A percentile compares a stretch with the other conserved stretches of the same genome.
phyloP scores from a whole-genome alignment of 345 rosid genomes.

The Odontarrhena argentea region DNA sequence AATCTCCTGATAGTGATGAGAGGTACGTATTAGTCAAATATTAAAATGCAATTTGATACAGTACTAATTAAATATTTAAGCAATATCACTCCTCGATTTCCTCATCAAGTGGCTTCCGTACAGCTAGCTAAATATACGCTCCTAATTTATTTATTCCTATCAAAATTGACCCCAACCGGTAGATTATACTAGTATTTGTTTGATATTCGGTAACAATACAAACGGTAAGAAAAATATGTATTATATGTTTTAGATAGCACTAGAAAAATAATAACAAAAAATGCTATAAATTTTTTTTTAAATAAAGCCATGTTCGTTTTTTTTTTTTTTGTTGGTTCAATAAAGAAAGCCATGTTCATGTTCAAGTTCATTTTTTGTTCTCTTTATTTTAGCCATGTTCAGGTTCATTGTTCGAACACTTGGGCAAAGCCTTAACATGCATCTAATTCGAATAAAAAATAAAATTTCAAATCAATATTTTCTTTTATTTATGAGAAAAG shows the following conservation, averaged over 20 bases:
- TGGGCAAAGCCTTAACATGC: slow-evolving; percentile 33
- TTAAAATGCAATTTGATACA: slow-evolving; percentile 1
- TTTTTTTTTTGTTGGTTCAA: too few relatives aligned
- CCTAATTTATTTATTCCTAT: slow-evolving; percentile 6
- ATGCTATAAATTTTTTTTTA: too few relatives aligned
- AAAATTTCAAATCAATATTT: neutral
- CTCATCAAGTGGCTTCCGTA: slow-evolving; percentile 44
- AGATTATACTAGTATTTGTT: neutral
- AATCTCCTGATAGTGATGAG: slow-evolving; percentile 33
- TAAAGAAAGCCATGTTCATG: slow-evolving; percentile 36
- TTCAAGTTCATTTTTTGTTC: slow-evolving; percentile 5
- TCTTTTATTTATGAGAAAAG: neutral
- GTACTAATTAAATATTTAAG: slow-evolving; percentile 4
- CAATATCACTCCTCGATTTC: slow-evolving; percentile 34
- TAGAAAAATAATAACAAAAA: neutral
- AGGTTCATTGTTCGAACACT: slow-evolving; percentile 40
- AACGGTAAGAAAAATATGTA: neutral
- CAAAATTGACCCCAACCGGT: slow-evolving; percentile 18
- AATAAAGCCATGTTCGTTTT: too few relatives aligned
- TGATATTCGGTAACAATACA: neutral
- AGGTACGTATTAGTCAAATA: slow-evolving; percentile 25
- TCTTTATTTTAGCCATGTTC: slow-evolving; percentile 23
- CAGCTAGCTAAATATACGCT: slow-evolving; percentile 32
- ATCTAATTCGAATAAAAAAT: slow-evolving; percentile 10
- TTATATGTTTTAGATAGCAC: neutral